Conservation (phyloP, 805 yeast species). For the Myxozyma mucilagina region DNA sequence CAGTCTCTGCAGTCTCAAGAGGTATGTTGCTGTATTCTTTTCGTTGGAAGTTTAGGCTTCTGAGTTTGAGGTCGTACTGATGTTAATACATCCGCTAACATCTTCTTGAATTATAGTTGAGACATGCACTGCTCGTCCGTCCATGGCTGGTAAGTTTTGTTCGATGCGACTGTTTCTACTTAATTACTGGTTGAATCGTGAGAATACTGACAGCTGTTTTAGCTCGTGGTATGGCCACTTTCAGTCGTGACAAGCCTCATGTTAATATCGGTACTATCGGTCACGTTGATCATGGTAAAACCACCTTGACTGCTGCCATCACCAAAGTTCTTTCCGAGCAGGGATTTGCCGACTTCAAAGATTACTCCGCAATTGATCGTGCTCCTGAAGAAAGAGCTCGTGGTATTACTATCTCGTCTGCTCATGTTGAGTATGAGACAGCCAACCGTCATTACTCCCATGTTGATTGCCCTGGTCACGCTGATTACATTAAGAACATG, state of each 20-base stretch:
- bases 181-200: background rate
- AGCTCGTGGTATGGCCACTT: conserved; percentile 51
- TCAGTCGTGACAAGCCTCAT: conserved; percentile 95
- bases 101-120: conserved; percentile 10
- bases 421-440: conserved; percentile 97
- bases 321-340: conserved; percentile 85
- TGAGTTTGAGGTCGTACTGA: background rate
- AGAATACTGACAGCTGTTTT: background rate
- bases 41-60: background rate
- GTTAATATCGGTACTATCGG: conserved; percentile 97
- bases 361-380: conserved; percentile 89
- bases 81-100: background rate
- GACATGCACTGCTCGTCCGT: conserved; percentile 11
- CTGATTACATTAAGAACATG: conserved; percentile 98
- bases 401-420: conserved; percentile 97
- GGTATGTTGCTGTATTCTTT: conserved; percentile 4
- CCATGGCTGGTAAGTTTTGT: conserved; percentile 11
- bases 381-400: conserved; percentile 99
- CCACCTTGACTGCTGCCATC: conserved; percentile 97
- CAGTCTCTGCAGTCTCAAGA: conserved; percentile 13
- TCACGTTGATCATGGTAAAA: conserved; percentile 98
- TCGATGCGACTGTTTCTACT: background rate
- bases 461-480: conserved; percentile 98
- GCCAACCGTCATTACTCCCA: conserved; percentile 94
- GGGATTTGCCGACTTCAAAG: conserved; percentile 93